A percentile compares a stretch with the other conserved stretches of the same genome.
phyloP scores from a whole-genome alignment of 176 grass and related monocot species.

The Carex myosuroides region DNA sequence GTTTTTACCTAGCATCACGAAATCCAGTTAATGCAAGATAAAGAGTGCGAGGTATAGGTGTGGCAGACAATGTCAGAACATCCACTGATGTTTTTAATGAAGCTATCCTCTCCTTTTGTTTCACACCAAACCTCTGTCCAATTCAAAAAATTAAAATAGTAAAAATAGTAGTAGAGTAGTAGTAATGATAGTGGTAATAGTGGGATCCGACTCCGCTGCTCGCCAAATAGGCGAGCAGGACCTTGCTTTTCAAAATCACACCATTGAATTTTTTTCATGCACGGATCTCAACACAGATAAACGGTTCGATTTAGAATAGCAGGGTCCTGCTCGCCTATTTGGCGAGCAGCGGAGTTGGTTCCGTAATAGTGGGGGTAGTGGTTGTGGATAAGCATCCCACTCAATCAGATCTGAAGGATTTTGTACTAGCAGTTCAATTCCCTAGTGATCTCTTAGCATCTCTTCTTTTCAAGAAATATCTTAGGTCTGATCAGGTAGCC shows the following conservation, averaged over 20 bases:
- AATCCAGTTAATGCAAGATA: slow-evolving; percentile 98
- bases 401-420: neutral
- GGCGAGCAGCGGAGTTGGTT: too few species aligned
- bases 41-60: slow-evolving; percentile 93
- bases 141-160: slow-evolving; percentile 20
- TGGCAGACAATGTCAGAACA: slow-evolving; percentile 93
- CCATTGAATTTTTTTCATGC: too few species aligned
- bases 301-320: too few species aligned
- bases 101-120: slow-evolving; percentile 95
- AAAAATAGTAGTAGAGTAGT: neutral
- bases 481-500: neutral
- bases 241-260: too few species aligned
- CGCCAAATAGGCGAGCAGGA: too few species aligned
- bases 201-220: too few species aligned
- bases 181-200: neutral
- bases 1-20: slow-evolving; percentile 77
- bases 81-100: slow-evolving; percentile 93
- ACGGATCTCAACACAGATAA: too few species aligned
- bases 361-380: neutral
- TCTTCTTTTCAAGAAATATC: neutral
- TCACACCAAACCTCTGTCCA: slow-evolving; percentile 88
- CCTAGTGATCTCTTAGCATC: neutral
- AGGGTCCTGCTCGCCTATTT: too few species aligned
- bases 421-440: neutral
- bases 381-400: neutral